Evolutionary conservation across 352 stramenopile genomes (phyloP), one percentile per base, ranked within the genome.

Genomic region (Phytophthora multivora): DNA sequence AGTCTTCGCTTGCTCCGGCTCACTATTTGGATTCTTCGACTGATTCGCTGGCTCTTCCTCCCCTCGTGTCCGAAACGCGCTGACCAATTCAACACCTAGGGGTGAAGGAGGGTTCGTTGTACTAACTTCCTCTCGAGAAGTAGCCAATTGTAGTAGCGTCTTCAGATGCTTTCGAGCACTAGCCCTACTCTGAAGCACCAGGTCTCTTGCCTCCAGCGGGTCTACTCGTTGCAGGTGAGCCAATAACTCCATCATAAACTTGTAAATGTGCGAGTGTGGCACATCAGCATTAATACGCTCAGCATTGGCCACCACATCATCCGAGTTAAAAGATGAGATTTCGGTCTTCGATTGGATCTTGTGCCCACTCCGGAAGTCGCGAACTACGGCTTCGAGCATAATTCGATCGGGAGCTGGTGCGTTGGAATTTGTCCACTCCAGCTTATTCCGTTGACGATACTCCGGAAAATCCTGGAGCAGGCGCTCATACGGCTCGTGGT

Each of bases 401-500:
- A 12, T 39, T 5, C 56, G 55, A 42, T 70, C 62, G 3, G 56
- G 62, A 13, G 62, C 62, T n/a, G 56, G 28, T n/a, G 26, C 38
- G 35, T 19, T 57, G 2, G 40, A 25, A 5, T 16, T 84, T 1
- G 77, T 89, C 83, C 83, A 92, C 5, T 71, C 68, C 5, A 72
- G 66, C 86, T 40, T 89, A 10, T 66, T 66, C 11, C 50, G 49
- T n/a, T 57, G 57, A 3, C 81, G 73, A 62, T 91, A 91, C 43
- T 91, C 74, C 0, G 85, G 85, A 6, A 89, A 94, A 33, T 89
- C 75, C 13, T 82, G 68, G 19, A 94, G 51, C 19, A 91, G 43
- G 16, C 73, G 70, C 36, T 92, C 83, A 35, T 91, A 91, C 13
- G 73, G 71, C 9, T 73, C 56, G 26, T 84, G 57, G 18, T 92